Conservation (phyloP, 2,329 filamentous ascomycete genomes). For the Alternaria metachromatica region DNA sequence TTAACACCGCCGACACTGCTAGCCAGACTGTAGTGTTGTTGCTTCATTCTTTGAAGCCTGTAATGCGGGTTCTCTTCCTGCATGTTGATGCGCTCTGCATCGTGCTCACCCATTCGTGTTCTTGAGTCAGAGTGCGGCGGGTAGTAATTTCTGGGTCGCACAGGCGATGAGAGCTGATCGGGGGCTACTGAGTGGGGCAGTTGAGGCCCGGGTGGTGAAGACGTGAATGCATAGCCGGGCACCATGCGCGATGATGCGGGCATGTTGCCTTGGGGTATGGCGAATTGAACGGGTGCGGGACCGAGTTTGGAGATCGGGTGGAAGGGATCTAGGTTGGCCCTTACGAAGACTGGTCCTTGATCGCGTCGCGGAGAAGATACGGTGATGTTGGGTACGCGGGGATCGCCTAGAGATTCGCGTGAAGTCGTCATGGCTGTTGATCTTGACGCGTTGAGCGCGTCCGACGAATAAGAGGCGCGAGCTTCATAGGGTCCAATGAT, state of each 20-base stretch:
- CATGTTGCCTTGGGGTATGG: conserved; percentile 31
- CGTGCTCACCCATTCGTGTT: conserved; percentile 16
- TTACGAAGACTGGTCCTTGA: conserved; percentile 31
- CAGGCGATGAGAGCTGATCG: conserved; percentile 30
- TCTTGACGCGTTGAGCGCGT: conserved; percentile 26
- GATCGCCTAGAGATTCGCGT: conserved; percentile 12
- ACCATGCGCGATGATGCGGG: conserved; percentile 49
- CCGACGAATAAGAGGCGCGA: conserved; percentile 24
- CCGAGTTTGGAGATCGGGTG: conserved; percentile 40
- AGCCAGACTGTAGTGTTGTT: conserved; percentile 34
- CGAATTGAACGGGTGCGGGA: conserved; percentile 49
- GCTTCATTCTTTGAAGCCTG: conserved; percentile 33
- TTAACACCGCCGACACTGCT: conserved; percentile 56
- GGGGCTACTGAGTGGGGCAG: conserved; percentile 29
- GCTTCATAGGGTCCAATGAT: conserved; percentile 53
- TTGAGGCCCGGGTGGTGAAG: conserved; percentile 30
- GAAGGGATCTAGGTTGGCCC: conserved; percentile 42
- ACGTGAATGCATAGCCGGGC: conserved; percentile 35
- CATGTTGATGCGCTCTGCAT: conserved; percentile 24
- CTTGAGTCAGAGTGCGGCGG: conserved; percentile 20
- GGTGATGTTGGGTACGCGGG: conserved; percentile 37
- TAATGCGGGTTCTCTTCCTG: conserved; percentile 27
- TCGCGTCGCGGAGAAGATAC: conserved; percentile 36
- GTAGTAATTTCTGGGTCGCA: conserved; percentile 13
- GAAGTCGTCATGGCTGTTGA: conserved; percentile 29